Evolutionary conservation across 768 basidiomycete genomes (phyloP), one percentile per base, ranked within the genome.

Genomic region (Hygrocybe coccinea): DNA sequence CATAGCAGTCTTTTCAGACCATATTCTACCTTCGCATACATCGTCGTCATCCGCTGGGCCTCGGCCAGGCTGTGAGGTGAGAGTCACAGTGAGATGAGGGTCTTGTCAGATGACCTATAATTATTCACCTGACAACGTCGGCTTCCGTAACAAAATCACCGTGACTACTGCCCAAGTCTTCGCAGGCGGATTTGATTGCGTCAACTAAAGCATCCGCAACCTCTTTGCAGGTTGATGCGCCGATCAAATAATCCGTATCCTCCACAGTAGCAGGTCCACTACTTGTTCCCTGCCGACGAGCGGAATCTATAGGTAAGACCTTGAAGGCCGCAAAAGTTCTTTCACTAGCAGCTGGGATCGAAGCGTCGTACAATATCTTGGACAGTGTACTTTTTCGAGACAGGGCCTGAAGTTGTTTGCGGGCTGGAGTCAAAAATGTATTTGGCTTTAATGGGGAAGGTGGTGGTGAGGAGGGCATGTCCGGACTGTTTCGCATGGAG

Each of bases 11-110:
- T 77, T 77, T 95, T 97, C 50, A 97, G 78, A 0, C 90, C 91
- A 67, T 95, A 92, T 65, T 97, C 94, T 83, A 95, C 87, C 73
- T 93, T 92, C 12, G 92, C 83, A 68, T 91, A 89, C 60, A 95
- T 76, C 58, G 85, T 89, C 2, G 91, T 97, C 76, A 86, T 85
- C 52, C 82, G 79, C 67, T 87, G 85, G 2, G 95, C 95, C 61
- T 97, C 91, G 6, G 79, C 78, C 61, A 94, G 67, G 62, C 91
- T 94, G 60, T 34, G 29, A 21, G n/a, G 3, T 17, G 25, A 14
- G 14, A 7, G 29, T 12, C 9, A 5, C 54, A 47, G 56, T 37
- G 56, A 37, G 53, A 22, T n/a, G 46, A 21, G 51, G 55, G 56
- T 45, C 53, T 37, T 22, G 58, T 25, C 35, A 21, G 25, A 37